Evolutionary conservation across 225 moss, liverwort and hornwort species (phyloP).

Genomic region (Physcomitrium patens): DNA sequence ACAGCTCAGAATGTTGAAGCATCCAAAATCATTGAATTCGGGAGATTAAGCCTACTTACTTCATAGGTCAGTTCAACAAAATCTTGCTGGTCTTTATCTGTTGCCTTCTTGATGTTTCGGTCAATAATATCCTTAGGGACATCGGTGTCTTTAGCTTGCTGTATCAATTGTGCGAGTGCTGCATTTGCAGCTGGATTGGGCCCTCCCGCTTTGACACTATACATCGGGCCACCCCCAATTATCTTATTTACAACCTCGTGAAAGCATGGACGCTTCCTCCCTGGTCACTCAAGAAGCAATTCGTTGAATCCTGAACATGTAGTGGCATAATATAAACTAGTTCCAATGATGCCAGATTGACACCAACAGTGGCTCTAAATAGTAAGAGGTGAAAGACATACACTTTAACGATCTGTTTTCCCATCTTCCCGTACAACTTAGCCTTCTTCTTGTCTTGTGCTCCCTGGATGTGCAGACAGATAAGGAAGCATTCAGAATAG

Average conservation of each 20-base stretch:
- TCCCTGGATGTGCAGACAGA: constrained; percentile 49
- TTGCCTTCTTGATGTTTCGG: constrained; percentile 91
- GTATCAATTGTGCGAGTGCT: constrained; percentile 70
- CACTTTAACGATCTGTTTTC: constrained; percentile 88
- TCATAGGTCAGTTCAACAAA: constrained; percentile 93
- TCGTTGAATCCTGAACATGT: not conserved
- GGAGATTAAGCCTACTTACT: constrained; percentile 37
- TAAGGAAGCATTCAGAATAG: constrained; percentile 6
- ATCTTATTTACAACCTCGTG: constrained; percentile 10
- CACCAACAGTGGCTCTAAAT: constrained; percentile 1
- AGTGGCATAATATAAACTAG: not conserved
- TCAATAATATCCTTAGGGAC: constrained; percentile 94
- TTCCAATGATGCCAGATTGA: constrained; percentile 10
- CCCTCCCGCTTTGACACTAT: constrained; percentile 86
- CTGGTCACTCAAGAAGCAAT: not conserved
- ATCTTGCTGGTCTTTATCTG: constrained; percentile 94
- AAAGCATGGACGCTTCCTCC: constrained; percentile 23
- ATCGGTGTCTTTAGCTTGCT: constrained; percentile 89
- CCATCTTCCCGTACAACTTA: constrained; percentile 94
- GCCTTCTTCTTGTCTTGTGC: constrained; percentile 96
- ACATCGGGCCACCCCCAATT: constrained; percentile 15
- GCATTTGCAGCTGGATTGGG: constrained; percentile 83
- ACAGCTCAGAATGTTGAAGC: not conserved
- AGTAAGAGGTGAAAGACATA: constrained; percentile 33
- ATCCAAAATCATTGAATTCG: not conserved